A percentile compares a stretch with the other conserved stretches of the same genome.
These are phyloP conservation scores for Geotrichum candidum DNA, from an alignment of 1,139 yeast species.

Conservation along the genomic window DNA sequence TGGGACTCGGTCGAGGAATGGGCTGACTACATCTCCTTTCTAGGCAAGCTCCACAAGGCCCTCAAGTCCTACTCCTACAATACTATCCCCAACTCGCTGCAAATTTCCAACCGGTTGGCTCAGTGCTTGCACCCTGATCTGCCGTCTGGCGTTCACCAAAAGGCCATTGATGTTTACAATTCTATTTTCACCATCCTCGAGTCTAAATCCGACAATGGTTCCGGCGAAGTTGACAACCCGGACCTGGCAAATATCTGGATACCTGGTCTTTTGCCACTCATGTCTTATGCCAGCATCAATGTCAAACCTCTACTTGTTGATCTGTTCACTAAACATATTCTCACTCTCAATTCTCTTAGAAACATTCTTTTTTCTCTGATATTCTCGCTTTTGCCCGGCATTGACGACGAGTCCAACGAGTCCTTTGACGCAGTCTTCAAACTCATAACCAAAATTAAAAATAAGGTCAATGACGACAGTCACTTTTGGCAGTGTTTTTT, in stretches of 20 bases:
- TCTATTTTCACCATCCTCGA: conserved; percentile 61
- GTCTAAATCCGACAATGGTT: conserved; percentile 22
- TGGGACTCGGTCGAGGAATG: conserved; percentile 89
- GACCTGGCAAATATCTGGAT: conserved; percentile 55
- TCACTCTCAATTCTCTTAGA: conserved; percentile 50
- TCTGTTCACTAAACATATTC: conserved; percentile 51
- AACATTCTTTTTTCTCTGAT: conserved; percentile 62
- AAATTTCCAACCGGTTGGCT: conserved; percentile 38
- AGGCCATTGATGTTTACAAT: conserved; percentile 71
- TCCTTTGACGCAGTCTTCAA: conserved; percentile 56
- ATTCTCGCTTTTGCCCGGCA: conserved; percentile 72
- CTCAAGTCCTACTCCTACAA: conserved; percentile 42
- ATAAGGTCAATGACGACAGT: conserved; percentile 56
- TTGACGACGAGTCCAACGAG: conserved; percentile 89
- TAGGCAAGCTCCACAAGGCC: conserved; percentile 71
- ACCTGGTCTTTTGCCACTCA: conserved; percentile 80
- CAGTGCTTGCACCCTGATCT: conserved; percentile 69
- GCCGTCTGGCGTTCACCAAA: conserved; percentile 94
- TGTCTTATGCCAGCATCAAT: conserved; percentile 82
- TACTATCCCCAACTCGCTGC: conserved; percentile 45
- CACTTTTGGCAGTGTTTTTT: conserved; percentile 85
- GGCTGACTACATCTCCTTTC: conserved; percentile 96
- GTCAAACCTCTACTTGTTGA: conserved; percentile 72
- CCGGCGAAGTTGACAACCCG: neutral
- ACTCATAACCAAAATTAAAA: conserved; percentile 55